phyloP scores from a whole-genome alignment of 2,329 filamentous ascomycete species.

The Talaromyces sp. region DNA sequence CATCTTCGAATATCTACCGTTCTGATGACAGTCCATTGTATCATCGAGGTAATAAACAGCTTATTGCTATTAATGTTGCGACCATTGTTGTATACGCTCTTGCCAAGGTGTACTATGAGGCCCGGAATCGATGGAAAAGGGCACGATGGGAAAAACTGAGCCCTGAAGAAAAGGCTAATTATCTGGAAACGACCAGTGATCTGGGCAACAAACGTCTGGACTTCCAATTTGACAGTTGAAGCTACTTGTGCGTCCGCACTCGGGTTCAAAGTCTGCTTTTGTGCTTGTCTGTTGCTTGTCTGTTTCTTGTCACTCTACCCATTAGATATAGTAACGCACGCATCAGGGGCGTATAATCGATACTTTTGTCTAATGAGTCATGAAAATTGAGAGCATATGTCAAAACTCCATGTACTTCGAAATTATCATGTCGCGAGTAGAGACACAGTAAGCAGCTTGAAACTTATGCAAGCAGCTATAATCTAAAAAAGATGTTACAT shows the following conservation, averaged over 20 bases:
- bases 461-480: too few relatives aligned
- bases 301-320: not conserved
- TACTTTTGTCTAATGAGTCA: not conserved
- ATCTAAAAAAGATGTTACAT: too few relatives aligned
- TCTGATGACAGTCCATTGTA: conserved; percentile 55
- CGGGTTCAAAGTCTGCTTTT: not conserved
- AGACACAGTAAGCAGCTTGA: not conserved
- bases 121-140: conserved; percentile 12
- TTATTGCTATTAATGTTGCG: conserved; percentile 52
- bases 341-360: not conserved
- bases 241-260: too few relatives aligned
- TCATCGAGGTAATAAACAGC: conserved; percentile 54
- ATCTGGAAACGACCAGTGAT: conserved; percentile 38
- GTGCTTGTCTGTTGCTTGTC: not conserved
- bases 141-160: conserved; percentile 39
- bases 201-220: conserved; percentile 43
- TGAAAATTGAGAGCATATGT: not conserved
- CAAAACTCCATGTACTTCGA: not conserved
- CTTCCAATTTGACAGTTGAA: conserved; percentile 12
- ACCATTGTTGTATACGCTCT: conserved; percentile 50
- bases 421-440: not conserved
- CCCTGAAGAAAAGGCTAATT: conserved; percentile 35
- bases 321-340: not conserved
- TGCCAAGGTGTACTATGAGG: conserved; percentile 37
- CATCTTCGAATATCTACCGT: conserved; percentile 50